Evolutionary conservation across 78 protist genomes (phyloP).

Genomic region (Isochrysis galbana): DNA sequence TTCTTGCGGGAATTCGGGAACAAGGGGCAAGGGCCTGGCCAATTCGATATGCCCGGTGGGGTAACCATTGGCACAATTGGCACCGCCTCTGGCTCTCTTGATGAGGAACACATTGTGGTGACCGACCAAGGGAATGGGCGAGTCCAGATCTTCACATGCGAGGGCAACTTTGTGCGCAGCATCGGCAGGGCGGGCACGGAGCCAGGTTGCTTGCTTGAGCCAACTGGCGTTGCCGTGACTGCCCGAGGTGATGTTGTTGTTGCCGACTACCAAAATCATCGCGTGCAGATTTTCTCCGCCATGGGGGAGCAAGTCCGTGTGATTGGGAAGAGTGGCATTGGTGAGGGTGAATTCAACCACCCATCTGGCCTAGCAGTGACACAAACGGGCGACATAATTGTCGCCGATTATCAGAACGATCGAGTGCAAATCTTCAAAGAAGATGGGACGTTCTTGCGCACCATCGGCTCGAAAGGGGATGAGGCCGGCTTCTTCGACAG

Average conservation of each 20-base stretch:
- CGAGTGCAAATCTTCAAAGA: not conserved
- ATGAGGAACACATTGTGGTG: not conserved
- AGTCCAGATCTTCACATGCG: not conserved
- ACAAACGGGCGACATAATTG: not conserved
- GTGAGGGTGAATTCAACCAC: not conserved
- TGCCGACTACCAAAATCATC: not conserved
- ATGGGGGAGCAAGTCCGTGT: not conserved
- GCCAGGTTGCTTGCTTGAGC: not conserved
- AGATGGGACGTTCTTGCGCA: not conserved
- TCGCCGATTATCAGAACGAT: slow-evolving; percentile 1
- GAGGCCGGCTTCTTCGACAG: not conserved
- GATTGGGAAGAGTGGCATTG: not conserved
- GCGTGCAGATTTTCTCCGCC: not conserved
- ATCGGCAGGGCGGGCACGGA: not conserved
- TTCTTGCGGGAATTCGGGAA: not conserved
- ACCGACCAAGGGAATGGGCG: not conserved
- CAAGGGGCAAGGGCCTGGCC: not conserved
- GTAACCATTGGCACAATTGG: not conserved
- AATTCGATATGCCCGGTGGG: not conserved
- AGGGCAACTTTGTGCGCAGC: not conserved
- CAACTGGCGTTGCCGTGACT: not conserved
- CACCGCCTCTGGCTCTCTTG: not conserved
- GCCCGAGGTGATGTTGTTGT: not conserved
- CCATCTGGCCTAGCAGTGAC: not conserved
- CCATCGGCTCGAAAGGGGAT: not conserved